Percentiles rank a stretch among this genome's conserved stretches.
These are phyloP conservation scores for Boletus albobrunnescens DNA, from an alignment of 1,284 basidiomycete species.

Conservation along the genomic window DNA sequence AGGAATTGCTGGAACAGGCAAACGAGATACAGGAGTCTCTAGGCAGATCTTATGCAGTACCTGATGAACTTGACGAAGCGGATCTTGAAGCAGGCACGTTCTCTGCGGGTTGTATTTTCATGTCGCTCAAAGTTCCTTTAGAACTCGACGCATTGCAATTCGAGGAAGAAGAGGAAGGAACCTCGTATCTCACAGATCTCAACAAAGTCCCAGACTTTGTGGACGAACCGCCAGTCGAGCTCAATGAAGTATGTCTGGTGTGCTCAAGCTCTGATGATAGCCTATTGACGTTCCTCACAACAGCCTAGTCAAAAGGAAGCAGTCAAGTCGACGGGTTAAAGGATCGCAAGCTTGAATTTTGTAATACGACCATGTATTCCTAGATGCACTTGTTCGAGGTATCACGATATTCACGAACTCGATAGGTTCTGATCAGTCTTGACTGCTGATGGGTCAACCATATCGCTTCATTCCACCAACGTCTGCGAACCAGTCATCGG, in stretches of 20 bases:
- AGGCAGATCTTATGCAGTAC: conserved; percentile 91
- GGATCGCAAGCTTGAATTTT: conserved; percentile 12
- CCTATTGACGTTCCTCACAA: conserved; percentile 12
- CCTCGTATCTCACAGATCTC: conserved; percentile 81
- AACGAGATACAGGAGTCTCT: conserved; percentile 97
- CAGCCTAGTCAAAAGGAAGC: conserved; percentile 45
- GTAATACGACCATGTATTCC: conserved; percentile 17
- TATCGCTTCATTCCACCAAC: conserved; percentile 49
- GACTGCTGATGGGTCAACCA: conserved; percentile 40
- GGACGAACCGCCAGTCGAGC: conserved; percentile 76
- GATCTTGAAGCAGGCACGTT: conserved; percentile 90
- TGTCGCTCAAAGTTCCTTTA: conserved; percentile 34
- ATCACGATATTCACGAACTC: background rate
- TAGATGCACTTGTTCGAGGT: conserved; percentile 6
- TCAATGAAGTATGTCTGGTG: conserved; percentile 46
- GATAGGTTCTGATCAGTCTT: background rate
- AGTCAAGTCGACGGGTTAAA: conserved; percentile 46
- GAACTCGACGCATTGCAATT: conserved; percentile 87
- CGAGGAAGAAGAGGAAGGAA: conserved; percentile 84
- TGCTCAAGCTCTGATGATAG: background rate
- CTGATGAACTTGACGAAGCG: conserved; percentile 96
- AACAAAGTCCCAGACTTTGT: conserved; percentile 87
- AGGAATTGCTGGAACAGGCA: conserved; percentile 93
- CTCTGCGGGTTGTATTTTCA: conserved; percentile 1
- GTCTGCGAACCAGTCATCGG: conserved; percentile 78